Evolutionary conservation across 1,139 yeast genomes (phyloP), one percentile per base, ranked within the genome.

Genomic region (Kodamaea plutei): DNA sequence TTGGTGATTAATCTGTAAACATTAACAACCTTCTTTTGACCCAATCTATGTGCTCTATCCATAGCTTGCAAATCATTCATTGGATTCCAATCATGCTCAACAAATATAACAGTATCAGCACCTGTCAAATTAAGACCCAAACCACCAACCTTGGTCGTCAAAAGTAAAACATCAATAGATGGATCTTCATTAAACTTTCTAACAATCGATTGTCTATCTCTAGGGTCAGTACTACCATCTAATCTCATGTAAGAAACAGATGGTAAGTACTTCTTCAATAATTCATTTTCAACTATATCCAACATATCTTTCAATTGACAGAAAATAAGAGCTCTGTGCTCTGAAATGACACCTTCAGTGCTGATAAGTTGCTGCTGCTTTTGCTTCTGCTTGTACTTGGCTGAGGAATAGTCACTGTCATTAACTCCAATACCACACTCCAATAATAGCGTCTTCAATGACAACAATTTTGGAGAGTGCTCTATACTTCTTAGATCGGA

Each of bases 61-160:
- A 93, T 93, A 0, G 99, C 99, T 56, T 93, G 99, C 38, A 93
- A 68, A 64, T 93, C 99, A 52, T 88, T 91, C 99, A 93, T 93
- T 15, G 99, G 98, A 54, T 93, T 93, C 99, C 99, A 93, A 58
- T 93, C 99, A 52, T 93, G 99, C 52, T 93, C 99, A 23, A 93
- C 95, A 61, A 93, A 93, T 9, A 93, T 91, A 30, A 93, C 99
- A 0, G 98, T 93, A 54, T 93, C 99, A 0, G 98, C 98, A 40
- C 99, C 98, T 0, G 99, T 93, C 55, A 93, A 70, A 54, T 93
- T 93, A 50, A 93, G 76, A 8, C 99, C 99, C 38, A 93, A 71
- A 15, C 99, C 99, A 54, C 99, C 99, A 27, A 93, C 99, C 56
- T 91, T 94, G 0, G 99, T 93, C 0, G 98, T 93, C 47, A 93